Evolutionary conservation across 1,139 yeast species (phyloP), one percentile per base, ranked within the genome.

Genomic region (Wickerhamomyces sp.): DNA sequence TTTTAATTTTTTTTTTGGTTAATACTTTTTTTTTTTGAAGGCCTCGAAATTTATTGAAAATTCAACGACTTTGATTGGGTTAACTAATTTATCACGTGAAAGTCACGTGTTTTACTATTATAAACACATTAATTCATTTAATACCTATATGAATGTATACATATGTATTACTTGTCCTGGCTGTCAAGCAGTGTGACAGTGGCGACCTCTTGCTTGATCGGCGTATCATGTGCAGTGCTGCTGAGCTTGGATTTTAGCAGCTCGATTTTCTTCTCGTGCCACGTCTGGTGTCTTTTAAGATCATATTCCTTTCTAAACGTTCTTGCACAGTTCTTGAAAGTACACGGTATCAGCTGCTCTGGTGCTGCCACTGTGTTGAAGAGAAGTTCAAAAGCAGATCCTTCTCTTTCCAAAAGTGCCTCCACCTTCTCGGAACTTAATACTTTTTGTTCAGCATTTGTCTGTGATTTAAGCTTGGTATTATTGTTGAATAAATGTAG

Each of bases 211-310:
- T 10, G 7, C n/a, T 12, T 5, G 5, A 24, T 13, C 13, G 27
- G 27, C 6, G 27, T 7, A 6, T 10, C 27, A 8, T 24, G 13
- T 7, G 27, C 5, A 5, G n/a, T 7, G 10, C 5, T 19, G 5
- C 16, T 13, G 10, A 30, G 7, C 5, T 17, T 20, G n/a, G 21
- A 19, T 10, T n/a, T 12, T 3, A 32, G 27, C 5, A 17, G 4
- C 9, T 17, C 27, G n/a, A 64, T 49, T 28, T 68, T 67, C 18
- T 60, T 60, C 10, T 67, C 65, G 52, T 79, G 86, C 82, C 83
- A 76, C 30, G 56, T 59, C 36, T 78, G 48, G 54, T 80, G 87
- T 35, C 83, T 64, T 18, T 58, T 54, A 28, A 77, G 56, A 51
- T 78, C 83, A 48, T 69, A 67, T 0, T 68, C 67, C 42, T 71